phyloP scores from a whole-genome alignment of 768 basidiomycete species.

The Leccinum sublutescens region DNA sequence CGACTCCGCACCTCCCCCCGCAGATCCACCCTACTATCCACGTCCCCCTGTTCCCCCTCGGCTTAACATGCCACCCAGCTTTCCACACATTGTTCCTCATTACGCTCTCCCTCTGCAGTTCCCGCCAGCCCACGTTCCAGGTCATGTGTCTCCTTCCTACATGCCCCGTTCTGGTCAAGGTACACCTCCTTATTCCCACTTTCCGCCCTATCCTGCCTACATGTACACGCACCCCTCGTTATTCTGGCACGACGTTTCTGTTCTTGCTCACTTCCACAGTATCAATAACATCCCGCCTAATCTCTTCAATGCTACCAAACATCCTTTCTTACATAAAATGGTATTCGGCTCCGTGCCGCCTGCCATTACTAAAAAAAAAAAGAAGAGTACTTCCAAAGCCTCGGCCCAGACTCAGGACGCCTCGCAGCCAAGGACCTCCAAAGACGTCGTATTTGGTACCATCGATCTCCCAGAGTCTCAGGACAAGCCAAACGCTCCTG shows the following conservation, averaged over 20 bases:
- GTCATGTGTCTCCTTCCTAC: constrained; percentile 27
- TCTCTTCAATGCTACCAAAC: constrained; percentile 14
- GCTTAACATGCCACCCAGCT: constrained; percentile 24
- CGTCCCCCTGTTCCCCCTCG: constrained; percentile 19
- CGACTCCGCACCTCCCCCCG: constrained; percentile 9
- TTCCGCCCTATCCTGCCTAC: constrained; percentile 35
- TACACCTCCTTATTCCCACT: constrained; percentile 36
- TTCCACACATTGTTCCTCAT: constrained; percentile 16
- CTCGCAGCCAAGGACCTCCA: constrained; percentile 9
- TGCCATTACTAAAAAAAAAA: constrained; percentile 16
- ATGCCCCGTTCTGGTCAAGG: constrained; percentile 27
- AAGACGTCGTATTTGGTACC: constrained; percentile 52
- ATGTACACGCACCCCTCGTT: constrained; percentile 37
- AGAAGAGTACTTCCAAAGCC: constrained; percentile 7
- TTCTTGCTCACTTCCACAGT: constrained; percentile 18
- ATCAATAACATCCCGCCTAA: constrained; percentile 13
- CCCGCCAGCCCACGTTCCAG: constrained; percentile 17
- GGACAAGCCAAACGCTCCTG: neutral
- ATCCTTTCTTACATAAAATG: constrained; percentile 6
- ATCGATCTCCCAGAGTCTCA: constrained; percentile 35
- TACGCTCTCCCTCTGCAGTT: constrained; percentile 20
- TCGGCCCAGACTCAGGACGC: constrained; percentile 7
- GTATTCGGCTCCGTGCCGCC: constrained; percentile 21
- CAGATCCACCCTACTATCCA: constrained; percentile 19
- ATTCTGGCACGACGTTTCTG: constrained; percentile 36